Evolutionary conservation across 1,139 yeast genomes (phyloP), one percentile per base, ranked within the genome.

Genomic region (Debaryomyces nepalensis): DNA sequence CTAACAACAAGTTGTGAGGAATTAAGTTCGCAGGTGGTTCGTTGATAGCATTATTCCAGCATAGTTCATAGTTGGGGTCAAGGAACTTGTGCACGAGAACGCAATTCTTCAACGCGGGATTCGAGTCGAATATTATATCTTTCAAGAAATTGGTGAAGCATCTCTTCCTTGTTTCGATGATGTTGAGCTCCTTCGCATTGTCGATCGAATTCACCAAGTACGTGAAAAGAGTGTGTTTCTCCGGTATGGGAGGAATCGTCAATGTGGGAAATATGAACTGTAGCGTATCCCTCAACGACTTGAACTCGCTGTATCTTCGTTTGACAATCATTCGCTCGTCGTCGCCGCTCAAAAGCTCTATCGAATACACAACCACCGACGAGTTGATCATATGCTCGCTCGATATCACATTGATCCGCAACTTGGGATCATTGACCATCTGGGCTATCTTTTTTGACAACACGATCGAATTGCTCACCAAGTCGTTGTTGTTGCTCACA

Each of bases 161-260:
- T 34, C 78, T 52, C 40, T 64, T 70, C 42, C 79, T 61, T 58
- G 68, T 69, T 45, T 73, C 77, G 16, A 73, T 65, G 33, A 73
- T 64, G 42, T 59, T 58, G 14, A 64, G 45, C 45, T 73, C 79
- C 39, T 67, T 65, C 37, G 68, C 52, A 44, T 57, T 66, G 46
- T 71, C 68, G 41, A 73, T 55, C 24, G 77, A 65, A 42, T 70
- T 71, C 42, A 73, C 55, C 39, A 74, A 57, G 46, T 68, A 72
- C 33, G 71, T 64, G 41, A 73, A 56, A 5, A 79, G 50, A 1
- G 83, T 72, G 51, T 79, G 84, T 49, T 79, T 79, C 49, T 77
- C 83, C 0, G 84, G 84, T 11, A 79, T 73, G 2, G 83, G 82
- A 2, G 84, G 83, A 8, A 79, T 64, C 11, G 79, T 66, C 29